Conservation (phyloP, 352 stramenopile species). For the Globisporangium solare region DNA sequence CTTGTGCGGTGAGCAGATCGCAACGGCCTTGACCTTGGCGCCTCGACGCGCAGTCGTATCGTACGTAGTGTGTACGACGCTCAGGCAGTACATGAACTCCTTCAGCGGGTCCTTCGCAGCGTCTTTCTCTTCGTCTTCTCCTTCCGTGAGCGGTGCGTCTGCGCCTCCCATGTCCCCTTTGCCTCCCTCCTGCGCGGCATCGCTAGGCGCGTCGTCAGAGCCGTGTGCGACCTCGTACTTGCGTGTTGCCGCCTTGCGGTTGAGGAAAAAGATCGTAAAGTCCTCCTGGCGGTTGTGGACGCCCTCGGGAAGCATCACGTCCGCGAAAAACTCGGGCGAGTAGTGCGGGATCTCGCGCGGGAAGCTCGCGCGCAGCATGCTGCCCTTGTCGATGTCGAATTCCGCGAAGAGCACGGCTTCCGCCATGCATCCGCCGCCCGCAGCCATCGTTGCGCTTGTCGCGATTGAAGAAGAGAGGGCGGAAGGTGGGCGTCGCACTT, state of each 20-base stretch:
- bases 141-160: not conserved
- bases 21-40: conserved; percentile 78
- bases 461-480: conserved; percentile 1
- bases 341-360: conserved; percentile 61
- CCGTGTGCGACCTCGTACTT: conserved; percentile 2
- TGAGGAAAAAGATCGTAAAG: conserved; percentile 88
- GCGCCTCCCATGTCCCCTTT: not conserved
- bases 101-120: conserved; percentile 36
- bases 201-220: not conserved
- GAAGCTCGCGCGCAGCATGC: conserved; percentile 73
- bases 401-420: conserved; percentile 78
- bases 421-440: conserved; percentile 27
- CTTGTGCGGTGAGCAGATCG: conserved; percentile 78
- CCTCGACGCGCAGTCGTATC: conserved; percentile 66
- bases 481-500: not conserved
- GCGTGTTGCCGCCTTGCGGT: conserved; percentile 37
- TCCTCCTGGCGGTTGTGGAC: conserved; percentile 86
- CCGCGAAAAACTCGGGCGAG: conserved; percentile 86
- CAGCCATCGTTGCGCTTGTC: conserved; percentile 6
- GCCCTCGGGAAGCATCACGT: conserved; percentile 85
- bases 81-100: conserved; percentile 86
- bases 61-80: conserved; percentile 79
- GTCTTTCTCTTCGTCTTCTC: not conserved
- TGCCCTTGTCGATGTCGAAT: conserved; percentile 87
- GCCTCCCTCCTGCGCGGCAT: not conserved